These are phyloP conservation scores for Speleostelium caveatum DNA, from an alignment of 78 protist species.

Conservation along the genomic window DNA sequence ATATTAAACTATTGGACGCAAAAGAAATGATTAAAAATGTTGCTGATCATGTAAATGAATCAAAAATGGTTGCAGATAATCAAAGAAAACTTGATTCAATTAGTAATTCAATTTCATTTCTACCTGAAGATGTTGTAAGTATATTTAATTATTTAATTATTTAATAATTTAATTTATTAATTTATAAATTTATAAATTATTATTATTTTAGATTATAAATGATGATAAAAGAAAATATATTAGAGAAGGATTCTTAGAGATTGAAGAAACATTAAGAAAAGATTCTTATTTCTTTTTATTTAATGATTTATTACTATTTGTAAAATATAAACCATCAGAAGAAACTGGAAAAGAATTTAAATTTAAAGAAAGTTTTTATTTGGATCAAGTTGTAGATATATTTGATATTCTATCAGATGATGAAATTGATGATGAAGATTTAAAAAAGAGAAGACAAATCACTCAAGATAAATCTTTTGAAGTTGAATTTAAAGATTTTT, in stretches of 20 bases:
- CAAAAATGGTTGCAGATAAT: constrained; percentile 50
- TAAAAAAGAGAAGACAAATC: background rate
- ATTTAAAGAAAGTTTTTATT: constrained; percentile 44
- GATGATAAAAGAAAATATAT: constrained; percentile 55
- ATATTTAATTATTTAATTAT: background rate
- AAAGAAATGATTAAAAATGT: constrained; percentile 53
- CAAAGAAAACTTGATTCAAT: constrained; percentile 46
- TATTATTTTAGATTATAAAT: constrained; percentile 14
- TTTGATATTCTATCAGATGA: constrained; percentile 66
- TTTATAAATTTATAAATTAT: background rate
- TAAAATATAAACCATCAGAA: constrained; percentile 67
- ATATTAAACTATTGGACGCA: constrained; percentile 23
- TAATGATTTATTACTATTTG: constrained; percentile 52
- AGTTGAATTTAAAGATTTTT: constrained; percentile 41
- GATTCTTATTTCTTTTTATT: constrained; percentile 72
- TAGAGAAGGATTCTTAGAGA: constrained; percentile 74
- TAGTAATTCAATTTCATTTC: constrained; percentile 41
- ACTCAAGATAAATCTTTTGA: constrained; percentile 12
- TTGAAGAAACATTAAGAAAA: constrained; percentile 64
- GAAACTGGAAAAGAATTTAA: constrained; percentile 80
- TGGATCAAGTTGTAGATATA: constrained; percentile 49
- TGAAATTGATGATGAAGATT: constrained; percentile 27
- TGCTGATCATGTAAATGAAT: constrained; percentile 68
- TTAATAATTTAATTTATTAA: background rate
- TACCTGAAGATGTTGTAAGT: constrained; percentile 14